Evolutionary conservation across 2,329 filamentous ascomycete genomes (phyloP).

Genomic region (Chrysoporthe cubensis): DNA sequence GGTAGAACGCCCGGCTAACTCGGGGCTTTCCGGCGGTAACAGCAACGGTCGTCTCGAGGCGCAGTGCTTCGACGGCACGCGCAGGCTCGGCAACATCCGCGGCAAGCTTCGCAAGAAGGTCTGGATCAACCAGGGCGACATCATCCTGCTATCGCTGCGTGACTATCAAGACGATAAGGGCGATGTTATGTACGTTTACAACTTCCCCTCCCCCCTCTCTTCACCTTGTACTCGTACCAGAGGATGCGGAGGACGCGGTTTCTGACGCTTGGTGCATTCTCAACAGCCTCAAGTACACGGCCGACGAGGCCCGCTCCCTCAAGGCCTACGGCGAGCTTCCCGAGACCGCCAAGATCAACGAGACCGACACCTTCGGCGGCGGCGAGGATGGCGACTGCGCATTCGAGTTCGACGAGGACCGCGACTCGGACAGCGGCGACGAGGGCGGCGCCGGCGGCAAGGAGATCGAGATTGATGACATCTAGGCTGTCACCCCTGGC

Average conservation of each 20-base stretch:
- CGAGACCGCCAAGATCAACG: slow-evolving; percentile 99
- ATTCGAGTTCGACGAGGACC: slow-evolving; percentile 98
- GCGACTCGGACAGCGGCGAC: slow-evolving; percentile 63
- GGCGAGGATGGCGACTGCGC: slow-evolving; percentile 94
- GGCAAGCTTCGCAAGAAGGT: slow-evolving; percentile 99
- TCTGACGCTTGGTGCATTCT: not conserved
- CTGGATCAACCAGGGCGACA: slow-evolving; percentile 99
- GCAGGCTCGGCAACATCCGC: slow-evolving; percentile 70
- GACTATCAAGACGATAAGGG: slow-evolving; percentile 91
- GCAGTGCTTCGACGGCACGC: slow-evolving; percentile 91
- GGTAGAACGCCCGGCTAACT: not conserved
- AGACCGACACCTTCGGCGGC: slow-evolving; percentile 92
- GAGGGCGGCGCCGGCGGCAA: slow-evolving; percentile 65
- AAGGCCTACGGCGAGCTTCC: slow-evolving; percentile 98
- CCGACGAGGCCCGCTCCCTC: slow-evolving; percentile 91
- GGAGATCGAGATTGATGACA: slow-evolving; percentile 95
- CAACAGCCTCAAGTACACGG: slow-evolving; percentile 78
- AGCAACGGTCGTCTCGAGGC: slow-evolving; percentile 88
- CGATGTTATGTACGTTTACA: slow-evolving; percentile 66
- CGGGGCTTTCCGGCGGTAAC: not conserved
- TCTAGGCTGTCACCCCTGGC: slow-evolving; percentile 60
- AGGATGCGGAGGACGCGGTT: too few species aligned
- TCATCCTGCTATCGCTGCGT: slow-evolving; percentile 80
- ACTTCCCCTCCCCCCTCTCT: not conserved
- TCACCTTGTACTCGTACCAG: not conserved